These are phyloP conservation scores for Candida suzukii DNA, from an alignment of 805 yeast species.

Conservation along the genomic window DNA sequence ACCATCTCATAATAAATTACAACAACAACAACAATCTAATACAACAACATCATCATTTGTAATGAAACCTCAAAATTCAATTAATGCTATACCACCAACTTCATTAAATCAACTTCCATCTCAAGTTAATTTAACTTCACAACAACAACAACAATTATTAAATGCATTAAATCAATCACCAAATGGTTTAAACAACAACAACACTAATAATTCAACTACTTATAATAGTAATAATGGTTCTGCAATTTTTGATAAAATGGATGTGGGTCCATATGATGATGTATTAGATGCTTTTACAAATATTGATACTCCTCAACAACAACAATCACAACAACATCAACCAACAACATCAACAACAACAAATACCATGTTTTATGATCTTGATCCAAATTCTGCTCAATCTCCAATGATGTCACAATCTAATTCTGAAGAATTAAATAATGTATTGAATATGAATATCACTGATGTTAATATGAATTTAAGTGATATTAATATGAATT, in stretches of 20 bases:
- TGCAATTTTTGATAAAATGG: background rate
- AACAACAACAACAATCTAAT: background rate
- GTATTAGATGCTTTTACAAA: slow-evolving; percentile 11
- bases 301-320: slow-evolving; percentile 1
- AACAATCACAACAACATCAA: background rate
- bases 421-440: background rate
- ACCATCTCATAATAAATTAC: background rate
- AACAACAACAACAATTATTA: background rate
- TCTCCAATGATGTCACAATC: slow-evolving; percentile 4
- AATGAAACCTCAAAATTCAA: too few relatives aligned
- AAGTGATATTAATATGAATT: too few relatives aligned
- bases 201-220: background rate
- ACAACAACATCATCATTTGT: too few relatives aligned
- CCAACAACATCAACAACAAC: background rate
- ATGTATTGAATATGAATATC: background rate
- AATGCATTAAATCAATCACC: background rate
- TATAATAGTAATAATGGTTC: background rate
- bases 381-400: slow-evolving; percentile 3
- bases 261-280: slow-evolving; percentile 10
- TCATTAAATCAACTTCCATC: too few relatives aligned
- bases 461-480: too few relatives aligned
- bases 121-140: too few relatives aligned
- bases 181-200: background rate
- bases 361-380: slow-evolving; percentile 6
- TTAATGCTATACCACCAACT: too few relatives aligned